A percentile compares a stretch with the other conserved stretches of the same genome.
These are phyloP conservation scores for Cercis canadensis DNA, from an alignment of 306 rosid species.

Conservation along the genomic window DNA sequence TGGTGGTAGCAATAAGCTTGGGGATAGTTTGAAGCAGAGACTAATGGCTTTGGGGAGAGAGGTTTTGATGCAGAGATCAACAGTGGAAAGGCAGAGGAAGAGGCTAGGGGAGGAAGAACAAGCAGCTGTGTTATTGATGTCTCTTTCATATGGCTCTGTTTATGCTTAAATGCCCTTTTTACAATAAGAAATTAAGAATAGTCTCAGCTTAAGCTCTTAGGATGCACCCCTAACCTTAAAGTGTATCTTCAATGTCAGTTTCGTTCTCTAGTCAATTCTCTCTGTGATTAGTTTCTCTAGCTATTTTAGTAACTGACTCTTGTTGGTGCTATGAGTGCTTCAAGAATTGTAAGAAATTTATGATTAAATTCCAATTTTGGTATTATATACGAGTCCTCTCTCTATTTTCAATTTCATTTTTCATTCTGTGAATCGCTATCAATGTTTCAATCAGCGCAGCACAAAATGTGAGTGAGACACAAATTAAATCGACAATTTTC, in stretches of 20 bases:
- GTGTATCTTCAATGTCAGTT: slow-evolving; percentile 44
- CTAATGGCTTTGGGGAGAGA: slow-evolving; percentile 69
- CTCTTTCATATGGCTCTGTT: slow-evolving; percentile 89
- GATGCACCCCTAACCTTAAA: slow-evolving; percentile 45
- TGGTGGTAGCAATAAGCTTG: slow-evolving; percentile 37
- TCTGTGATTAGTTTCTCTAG: slow-evolving; percentile 35
- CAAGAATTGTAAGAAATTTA: slow-evolving; percentile 60
- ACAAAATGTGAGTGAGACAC: too few species aligned
- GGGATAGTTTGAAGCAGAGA: slow-evolving; percentile 70
- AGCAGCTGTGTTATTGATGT: slow-evolving; percentile 92
- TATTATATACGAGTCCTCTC: too few species aligned
- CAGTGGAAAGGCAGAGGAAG: slow-evolving; percentile 69
- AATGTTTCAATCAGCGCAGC: too few species aligned
- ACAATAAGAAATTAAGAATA: too few species aligned
- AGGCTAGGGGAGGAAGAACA: slow-evolving; percentile 88
- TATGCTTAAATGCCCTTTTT: slow-evolving; percentile 52
- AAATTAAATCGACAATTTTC: too few species aligned
- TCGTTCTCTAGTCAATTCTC: too few species aligned
- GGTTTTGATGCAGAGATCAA: slow-evolving; percentile 81
- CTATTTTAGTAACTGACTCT: slow-evolving; percentile 30
- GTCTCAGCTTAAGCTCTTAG: neutral
- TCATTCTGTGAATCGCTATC: too few species aligned
- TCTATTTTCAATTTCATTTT: neutral
- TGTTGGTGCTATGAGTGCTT: slow-evolving; percentile 30
- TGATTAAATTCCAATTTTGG: slow-evolving; percentile 57